These are phyloP conservation scores for Cetradonia linearis DNA, from an alignment of 495 filamentous ascomycete genomes.

Conservation along the genomic window DNA sequence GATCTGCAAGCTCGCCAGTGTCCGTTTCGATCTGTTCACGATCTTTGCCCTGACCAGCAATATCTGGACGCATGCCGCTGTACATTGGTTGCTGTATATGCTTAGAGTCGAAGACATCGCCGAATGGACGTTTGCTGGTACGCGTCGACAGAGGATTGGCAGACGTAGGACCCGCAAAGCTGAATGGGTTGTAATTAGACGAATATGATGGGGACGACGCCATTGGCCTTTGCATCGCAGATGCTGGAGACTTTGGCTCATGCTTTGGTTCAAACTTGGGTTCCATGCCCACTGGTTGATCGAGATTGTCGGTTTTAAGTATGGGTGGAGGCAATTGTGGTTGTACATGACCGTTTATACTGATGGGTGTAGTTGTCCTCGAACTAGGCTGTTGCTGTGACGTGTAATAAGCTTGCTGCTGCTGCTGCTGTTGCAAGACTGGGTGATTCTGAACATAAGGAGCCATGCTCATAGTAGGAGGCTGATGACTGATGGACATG, in stretches of 20 bases:
- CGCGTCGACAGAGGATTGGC: slow-evolving; percentile 7
- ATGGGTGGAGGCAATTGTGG: slow-evolving; percentile 15
- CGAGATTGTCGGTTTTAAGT: slow-evolving; percentile 11
- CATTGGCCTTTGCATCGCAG: slow-evolving; percentile 14
- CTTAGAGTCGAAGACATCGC: slow-evolving; percentile 19
- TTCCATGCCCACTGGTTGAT: slow-evolving; percentile 7
- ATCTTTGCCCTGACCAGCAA: slow-evolving; percentile 18
- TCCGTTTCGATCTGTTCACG: slow-evolving; percentile 23
- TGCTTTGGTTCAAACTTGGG: slow-evolving; percentile 20
- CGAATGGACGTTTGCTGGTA: slow-evolving; percentile 19
- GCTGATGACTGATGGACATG: slow-evolving; percentile 10
- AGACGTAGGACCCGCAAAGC: neutral
- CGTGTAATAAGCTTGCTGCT: slow-evolving; percentile 16
- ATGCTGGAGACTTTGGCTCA: slow-evolving; percentile 14
- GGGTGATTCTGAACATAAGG: slow-evolving; percentile 18
- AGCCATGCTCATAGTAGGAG: slow-evolving; percentile 12
- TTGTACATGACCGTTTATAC: slow-evolving; percentile 12
- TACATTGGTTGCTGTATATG: slow-evolving; percentile 20
- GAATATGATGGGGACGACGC: slow-evolving; percentile 8
- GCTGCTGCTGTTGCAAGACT: no score
- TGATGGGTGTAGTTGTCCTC: slow-evolving; percentile 17
- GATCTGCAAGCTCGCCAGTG: slow-evolving; percentile 20
- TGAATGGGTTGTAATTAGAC: slow-evolving; percentile 6
- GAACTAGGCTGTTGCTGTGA: slow-evolving; percentile 15
- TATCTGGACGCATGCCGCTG: slow-evolving; percentile 22